These are phyloP conservation scores for Diaporthe citrichinensis DNA, from an alignment of 2,329 filamentous ascomycete genomes.

Conservation along the genomic window DNA sequence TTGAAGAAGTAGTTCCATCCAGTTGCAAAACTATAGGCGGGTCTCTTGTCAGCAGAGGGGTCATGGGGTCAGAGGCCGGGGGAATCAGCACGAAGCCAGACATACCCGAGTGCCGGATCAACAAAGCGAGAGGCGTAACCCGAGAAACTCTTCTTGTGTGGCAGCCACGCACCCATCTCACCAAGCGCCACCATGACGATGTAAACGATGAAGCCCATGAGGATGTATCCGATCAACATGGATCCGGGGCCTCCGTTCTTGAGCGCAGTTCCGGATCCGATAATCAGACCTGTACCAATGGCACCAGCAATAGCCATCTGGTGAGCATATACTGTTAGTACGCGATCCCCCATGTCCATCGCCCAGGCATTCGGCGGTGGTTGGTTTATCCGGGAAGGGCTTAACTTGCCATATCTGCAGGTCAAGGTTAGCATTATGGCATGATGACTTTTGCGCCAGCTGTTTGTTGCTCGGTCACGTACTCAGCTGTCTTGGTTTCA, in stretches of 20 bases:
- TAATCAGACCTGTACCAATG: constrained; percentile 58
- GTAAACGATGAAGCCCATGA: constrained; percentile 66
- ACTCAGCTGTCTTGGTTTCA: constrained; percentile 41
- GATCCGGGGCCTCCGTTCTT: constrained; percentile 60
- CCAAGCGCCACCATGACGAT: constrained; percentile 66
- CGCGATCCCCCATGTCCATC: neutral
- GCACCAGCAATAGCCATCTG: constrained; percentile 39
- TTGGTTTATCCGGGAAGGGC: neutral
- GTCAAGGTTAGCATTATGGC: neutral
- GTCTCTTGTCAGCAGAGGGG: neutral
- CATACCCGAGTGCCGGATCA: constrained; percentile 50
- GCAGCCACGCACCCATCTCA: constrained; percentile 51
- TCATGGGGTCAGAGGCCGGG: neutral
- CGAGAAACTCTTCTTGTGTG: constrained; percentile 48
- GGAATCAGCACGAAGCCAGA: neutral
- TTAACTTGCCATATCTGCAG: constrained; percentile 38
- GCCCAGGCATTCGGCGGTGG: neutral
- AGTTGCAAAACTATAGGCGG: constrained; percentile 53
- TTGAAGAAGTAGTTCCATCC: constrained; percentile 65
- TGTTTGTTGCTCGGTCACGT: neutral
- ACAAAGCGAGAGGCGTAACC: constrained; percentile 50
- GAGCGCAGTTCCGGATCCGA: constrained; percentile 65
- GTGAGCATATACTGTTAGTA: neutral
- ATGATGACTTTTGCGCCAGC: neutral
- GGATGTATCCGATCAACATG: constrained; percentile 55